Evolutionary conservation across 2,329 filamentous ascomycete species (phyloP).

Genomic region (Escovopsis weberi): DNA sequence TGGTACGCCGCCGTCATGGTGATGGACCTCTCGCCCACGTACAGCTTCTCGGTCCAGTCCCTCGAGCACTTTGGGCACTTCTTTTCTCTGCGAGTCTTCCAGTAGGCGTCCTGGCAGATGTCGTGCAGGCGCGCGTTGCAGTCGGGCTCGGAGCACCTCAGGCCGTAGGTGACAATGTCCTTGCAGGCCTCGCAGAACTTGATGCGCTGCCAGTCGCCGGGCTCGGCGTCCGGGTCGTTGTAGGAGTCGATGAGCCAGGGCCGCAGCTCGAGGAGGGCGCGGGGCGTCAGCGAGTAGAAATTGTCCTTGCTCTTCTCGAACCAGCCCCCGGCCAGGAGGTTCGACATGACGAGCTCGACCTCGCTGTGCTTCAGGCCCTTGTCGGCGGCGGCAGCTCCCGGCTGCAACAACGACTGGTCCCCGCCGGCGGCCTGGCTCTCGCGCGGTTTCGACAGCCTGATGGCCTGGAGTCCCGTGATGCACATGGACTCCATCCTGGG

Average conservation of each 20-base stretch:
- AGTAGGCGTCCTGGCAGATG: slow-evolving; percentile 60
- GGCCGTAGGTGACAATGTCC: slow-evolving; percentile 74
- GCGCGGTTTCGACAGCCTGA: slow-evolving; percentile 43
- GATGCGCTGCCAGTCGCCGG: slow-evolving; percentile 55
- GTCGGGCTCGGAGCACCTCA: slow-evolving; percentile 55
- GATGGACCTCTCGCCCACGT: slow-evolving; percentile 42
- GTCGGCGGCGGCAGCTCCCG: slow-evolving; percentile 18
- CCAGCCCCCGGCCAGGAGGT: slow-evolving; percentile 69
- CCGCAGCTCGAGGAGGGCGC: slow-evolving; percentile 72
- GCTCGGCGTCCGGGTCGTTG: slow-evolving; percentile 55
- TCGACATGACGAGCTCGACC: slow-evolving; percentile 56
- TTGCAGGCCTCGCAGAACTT: slow-evolving; percentile 81
- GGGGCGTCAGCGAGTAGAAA: slow-evolving; percentile 63
- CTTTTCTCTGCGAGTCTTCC: slow-evolving; percentile 46
- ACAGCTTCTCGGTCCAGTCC: slow-evolving; percentile 34
- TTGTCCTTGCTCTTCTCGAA: slow-evolving; percentile 57
- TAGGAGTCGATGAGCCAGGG: slow-evolving; percentile 80
- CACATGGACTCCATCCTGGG: slow-evolving; percentile 70
- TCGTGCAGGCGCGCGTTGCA: slow-evolving; percentile 64
- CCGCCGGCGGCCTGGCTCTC: slow-evolving; percentile 17
- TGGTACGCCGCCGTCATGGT: slow-evolving; percentile 38
- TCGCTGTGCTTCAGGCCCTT: slow-evolving; percentile 59
- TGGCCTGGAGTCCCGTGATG: slow-evolving; percentile 63
- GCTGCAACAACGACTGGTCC: slow-evolving; percentile 18
- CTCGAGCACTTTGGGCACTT: slow-evolving; percentile 49